Base-by-base conservation (phyloP, 768 basidiomycete species). In the Leccinum uliginosum region DNA sequence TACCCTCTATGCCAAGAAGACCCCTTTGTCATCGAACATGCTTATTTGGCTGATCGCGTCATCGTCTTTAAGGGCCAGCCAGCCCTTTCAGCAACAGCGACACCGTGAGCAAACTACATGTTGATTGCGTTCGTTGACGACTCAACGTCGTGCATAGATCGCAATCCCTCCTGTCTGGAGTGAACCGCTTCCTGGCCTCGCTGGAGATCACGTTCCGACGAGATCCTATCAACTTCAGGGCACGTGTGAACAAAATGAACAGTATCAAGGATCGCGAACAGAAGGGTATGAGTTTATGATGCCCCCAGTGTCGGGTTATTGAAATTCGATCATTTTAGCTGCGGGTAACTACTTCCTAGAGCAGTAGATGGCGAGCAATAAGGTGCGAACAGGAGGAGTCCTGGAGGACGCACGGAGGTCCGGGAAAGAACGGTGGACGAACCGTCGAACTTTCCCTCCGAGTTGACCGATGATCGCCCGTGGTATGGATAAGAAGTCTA, bases 21-120 rank as follows among this genome's bases (percentile, higher is more conserved):
- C 95, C 1, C 97, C 0, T 98, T 99, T 72, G 83, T 99, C 65
- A 98, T 99, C 68, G 97, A 99, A 81, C 97, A 99, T 85, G 96
- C 96, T 2, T 98, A 99, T 74, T 89, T 99, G 55, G 96, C 97
- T 43, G 97, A 99, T 71, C 89, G 96, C 47, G 93, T 97, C 65
- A 93, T 96, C 58, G 93, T 95, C 12, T 95, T 93, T 65, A 86
- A 90, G 70, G 91, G 91, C 38, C 73, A 84, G 65, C 96, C 97
- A 6, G 95, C 94, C 43, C 73, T 94, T 50, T 53, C 87, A 51
- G 95, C 97, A 17, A 95, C 87, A 40, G 97, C 97, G 19, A 89
- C 91, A 24, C 91, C 88, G 91, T 96, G 71, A 67, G 89, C 80
- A 17, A 19, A 57, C 35, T 3, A 1, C 40, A 35, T 19, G 53